Base-by-base conservation (phyloP, 805 yeast species). In the Lipomyces starkeyi region DNA sequence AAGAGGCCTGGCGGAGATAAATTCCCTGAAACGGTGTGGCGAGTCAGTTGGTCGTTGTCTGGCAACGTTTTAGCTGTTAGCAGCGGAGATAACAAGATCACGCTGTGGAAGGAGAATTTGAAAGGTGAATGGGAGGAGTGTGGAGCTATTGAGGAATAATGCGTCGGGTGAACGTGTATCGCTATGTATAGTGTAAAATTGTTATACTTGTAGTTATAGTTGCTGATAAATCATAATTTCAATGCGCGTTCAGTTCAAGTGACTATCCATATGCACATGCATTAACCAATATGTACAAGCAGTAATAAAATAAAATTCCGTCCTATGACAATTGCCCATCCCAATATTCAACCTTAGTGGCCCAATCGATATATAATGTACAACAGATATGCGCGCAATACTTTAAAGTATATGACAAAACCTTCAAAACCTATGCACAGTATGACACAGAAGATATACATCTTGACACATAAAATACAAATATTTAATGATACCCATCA, bases 1-100 rank as follows among this genome's bases (percentile, higher is more conserved):
- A 87, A 88, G 61, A n/a, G 9, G 20, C 84, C 85, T 22, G 49
- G 49, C 22, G 25, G 20, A 20, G 97, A 91, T 53, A 89, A 87
- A 77, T 95, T 95, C 85, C 95, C 97, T 17, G 99, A 95, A 78
- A 98, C 93, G 34, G 91, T 96, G 74, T 95, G 99, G 99, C 88
- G 98, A 79, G 97, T 97, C 60, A 89, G 96, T 73, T 95, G 99
- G 99, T 92, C 98, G 13, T 83, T 93, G 73, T 90, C 97, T 59
- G 99, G 99, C 63, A 95, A 95, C 78, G 88, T 95, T 37, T 85
- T 95, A 74, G 99, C 99, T 4, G 90, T 95, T 56, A 88, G 95
- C 60, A 97, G 98, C 59, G 98, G 98, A 64, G 98, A 95, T 79
- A 93, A 93, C 79, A 92, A 91, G 80, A 94, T 95, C 57, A 92